phyloP scores from a whole-genome alignment of 1,139 yeast species.

The Yamadazyma epiphylla region DNA sequence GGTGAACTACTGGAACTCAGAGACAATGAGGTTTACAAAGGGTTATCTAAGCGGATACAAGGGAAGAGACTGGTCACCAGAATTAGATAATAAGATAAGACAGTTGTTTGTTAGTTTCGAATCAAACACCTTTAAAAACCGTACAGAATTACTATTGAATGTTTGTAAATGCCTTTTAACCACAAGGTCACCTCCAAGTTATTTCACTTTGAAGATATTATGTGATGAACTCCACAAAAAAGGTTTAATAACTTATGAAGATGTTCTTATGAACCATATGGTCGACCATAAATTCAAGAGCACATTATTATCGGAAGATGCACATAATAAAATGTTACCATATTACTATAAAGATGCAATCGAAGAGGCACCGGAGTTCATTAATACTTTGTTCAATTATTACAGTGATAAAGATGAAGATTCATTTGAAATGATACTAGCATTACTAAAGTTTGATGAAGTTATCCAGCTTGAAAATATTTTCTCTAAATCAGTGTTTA shows the following conservation, averaged over 20 bases:
- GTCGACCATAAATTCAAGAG: conserved; percentile 5
- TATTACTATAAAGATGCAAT: conserved; percentile 7
- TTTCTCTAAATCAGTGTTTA: conserved; percentile 16
- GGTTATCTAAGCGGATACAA: conserved; percentile 6
- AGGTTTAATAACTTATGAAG: conserved; percentile 5
- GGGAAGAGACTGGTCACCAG: conserved; percentile 1
- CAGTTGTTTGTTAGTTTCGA: background rate
- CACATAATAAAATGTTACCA: conserved; percentile 2
- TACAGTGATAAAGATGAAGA: conserved; percentile 15
- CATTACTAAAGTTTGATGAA: conserved; percentile 27
- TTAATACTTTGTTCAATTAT: conserved; percentile 24
- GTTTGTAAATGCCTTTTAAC: conserved; percentile 2
- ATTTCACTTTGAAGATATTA: conserved; percentile 5
- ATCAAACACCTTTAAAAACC: conserved; percentile 1
- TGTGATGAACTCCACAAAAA: conserved; percentile 4
- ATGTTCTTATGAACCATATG: conserved; percentile 8
- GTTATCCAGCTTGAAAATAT: conserved; percentile 21
- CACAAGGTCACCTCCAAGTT: conserved; percentile 7
- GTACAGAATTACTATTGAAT: conserved; percentile 3
- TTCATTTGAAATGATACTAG: conserved; percentile 22
- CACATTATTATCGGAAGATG: conserved; percentile 3
- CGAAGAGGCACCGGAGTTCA: conserved; percentile 22
- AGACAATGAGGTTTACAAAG: conserved; percentile 4
- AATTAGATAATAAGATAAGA: background rate
- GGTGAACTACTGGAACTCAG: conserved; percentile 26